Percentiles rank a stretch among this genome's conserved stretches.
These are phyloP conservation scores for Metschnikowia cubensis DNA, from an alignment of 805 yeast species.

Conservation along the genomic window DNA sequence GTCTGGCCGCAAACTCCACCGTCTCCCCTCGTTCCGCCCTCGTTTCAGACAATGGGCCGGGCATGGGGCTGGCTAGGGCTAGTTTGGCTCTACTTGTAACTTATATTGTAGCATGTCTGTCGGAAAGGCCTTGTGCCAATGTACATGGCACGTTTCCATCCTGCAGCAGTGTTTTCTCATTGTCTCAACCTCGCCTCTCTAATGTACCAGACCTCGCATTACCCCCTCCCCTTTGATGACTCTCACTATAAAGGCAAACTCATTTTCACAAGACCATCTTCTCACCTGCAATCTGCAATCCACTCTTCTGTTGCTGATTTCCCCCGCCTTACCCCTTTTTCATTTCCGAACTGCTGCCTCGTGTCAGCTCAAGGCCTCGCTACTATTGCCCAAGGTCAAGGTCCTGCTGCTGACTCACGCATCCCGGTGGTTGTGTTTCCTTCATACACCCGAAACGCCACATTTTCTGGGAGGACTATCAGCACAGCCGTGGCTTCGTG, in stretches of 20 bases:
- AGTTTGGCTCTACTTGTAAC: not conserved
- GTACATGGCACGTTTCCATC: not conserved
- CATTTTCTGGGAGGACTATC: not conserved
- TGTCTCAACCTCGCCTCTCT: constrained; percentile 4
- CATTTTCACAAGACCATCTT: constrained; percentile 1
- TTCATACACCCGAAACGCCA: constrained; percentile 4
- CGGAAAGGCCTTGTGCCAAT: not conserved
- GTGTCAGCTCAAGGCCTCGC: not conserved
- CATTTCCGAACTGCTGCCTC: not conserved
- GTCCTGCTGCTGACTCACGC: not conserved
- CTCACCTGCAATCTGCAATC: not conserved
- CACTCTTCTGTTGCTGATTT: not conserved
- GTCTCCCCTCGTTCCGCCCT: too few species aligned
- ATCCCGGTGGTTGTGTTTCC: constrained; percentile 1
- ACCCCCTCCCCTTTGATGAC: constrained; percentile 2
- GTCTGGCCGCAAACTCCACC: not conserved
- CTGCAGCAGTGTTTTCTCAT: not conserved
- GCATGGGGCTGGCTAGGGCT: not conserved
- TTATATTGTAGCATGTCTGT: not conserved
- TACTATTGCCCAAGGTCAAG: not conserved
- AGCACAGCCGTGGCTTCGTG: not conserved
- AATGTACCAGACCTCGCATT: constrained; percentile 6
- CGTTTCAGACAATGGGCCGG: too few species aligned
- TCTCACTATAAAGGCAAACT: not conserved
- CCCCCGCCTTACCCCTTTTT: not conserved